Evolutionary conservation across 805 yeast species (phyloP), one percentile per base, ranked within the genome.

Genomic region (Cyberlindnera suaveolens): DNA sequence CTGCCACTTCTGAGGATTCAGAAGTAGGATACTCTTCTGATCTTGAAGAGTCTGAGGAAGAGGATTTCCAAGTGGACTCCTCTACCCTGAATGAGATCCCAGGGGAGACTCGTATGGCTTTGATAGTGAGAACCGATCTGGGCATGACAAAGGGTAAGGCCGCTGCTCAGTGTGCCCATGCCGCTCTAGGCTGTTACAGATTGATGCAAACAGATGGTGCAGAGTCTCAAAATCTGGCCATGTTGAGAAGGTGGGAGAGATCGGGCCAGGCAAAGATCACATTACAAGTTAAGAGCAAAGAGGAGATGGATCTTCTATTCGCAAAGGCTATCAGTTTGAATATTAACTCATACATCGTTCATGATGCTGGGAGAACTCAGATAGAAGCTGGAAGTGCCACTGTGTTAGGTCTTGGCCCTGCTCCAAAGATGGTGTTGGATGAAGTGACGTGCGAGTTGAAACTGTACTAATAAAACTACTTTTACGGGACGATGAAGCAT

Each of bases 81-180:
- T 63, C 68, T 0, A 63, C 75, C 1, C 64, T 85, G 49, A 83
- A 83, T 53, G 79, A 75, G 15, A 65, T 84, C 3, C 85, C 85
- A 1, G 95, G 93, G 1, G 93, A 85, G 60, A 86, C 83, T 11
- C 69, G 85, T 55, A 84, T 91, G 96, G 89, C 93, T 0, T 68
- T 93, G 20, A 79, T 89, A 3, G 88, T 93, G 5, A 78, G 99
- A 47, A 85, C 82, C 26, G 99, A 93, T 61, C 67, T 93, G 47
- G 82, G 79, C 35, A 93, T 93, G 98, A 80, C 84, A 29, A 88
- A 87, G 64, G 99, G 99, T 18, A 93, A 93, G 60, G 82, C 86
- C 3, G 97, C 98, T 5, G 99, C 99, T 6, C 99, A 93, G 60
- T 91, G 98, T 63, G 82, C 89, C 32, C 99, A 93, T 67, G 99